Evolutionary conservation across 352 stramenopile species (phyloP).

Genomic region (Blastocystis sp.): DNA sequence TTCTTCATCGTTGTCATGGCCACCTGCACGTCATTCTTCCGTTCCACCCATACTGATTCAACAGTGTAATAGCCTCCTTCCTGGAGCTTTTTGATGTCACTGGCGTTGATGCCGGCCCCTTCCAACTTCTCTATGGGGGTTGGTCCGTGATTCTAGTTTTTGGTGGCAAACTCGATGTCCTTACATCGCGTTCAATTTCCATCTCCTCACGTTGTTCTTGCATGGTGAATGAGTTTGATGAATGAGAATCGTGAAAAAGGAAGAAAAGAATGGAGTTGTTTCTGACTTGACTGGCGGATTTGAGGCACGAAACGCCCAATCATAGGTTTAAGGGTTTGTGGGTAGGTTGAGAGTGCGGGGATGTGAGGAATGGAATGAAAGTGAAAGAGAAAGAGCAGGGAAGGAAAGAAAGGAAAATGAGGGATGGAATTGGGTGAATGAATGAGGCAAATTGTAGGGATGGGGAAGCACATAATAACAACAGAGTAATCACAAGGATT

Average conservation of each 20-base stretch:
- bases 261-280: not conserved
- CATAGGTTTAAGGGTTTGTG: not conserved
- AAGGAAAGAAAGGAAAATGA: too few species aligned
- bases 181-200: not conserved
- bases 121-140: constrained; percentile 69
- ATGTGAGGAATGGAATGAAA: not conserved
- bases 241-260: not conserved
- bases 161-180: not conserved
- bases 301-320: not conserved
- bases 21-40: constrained; percentile 63
- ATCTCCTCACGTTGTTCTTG: not conserved
- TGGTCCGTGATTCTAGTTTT: not conserved
- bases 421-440: not conserved
- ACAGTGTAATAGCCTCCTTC: constrained; percentile 90
- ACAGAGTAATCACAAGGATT: not conserved
- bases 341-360: not conserved
- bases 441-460: not conserved
- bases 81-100: constrained; percentile 94
- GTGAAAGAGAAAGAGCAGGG: too few species aligned
- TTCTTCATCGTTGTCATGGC: constrained; percentile 85
- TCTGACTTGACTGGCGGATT: not conserved
- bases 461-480: not conserved
- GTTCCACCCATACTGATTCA: constrained; percentile 63
- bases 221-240: not conserved
- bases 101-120: constrained; percentile 85